A percentile compares a stretch with the other conserved stretches of the same genome.
phyloP scores from a whole-genome alignment of 129 eudicot species.

The sunflower (Helianthus annuus) region DNA sequence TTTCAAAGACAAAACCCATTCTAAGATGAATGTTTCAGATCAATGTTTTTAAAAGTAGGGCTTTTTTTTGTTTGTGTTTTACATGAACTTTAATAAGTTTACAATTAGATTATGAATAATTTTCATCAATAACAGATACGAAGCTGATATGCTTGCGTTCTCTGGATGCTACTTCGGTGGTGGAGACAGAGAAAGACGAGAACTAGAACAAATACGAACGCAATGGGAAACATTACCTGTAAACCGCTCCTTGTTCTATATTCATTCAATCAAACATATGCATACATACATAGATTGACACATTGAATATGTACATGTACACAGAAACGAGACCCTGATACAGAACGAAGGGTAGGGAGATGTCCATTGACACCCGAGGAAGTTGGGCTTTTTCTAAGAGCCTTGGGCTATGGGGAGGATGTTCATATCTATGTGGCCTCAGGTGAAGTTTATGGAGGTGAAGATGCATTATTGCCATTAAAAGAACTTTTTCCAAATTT shows the following conservation, averaged over 20 bases:
- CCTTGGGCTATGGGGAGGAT: conserved; percentile 62
- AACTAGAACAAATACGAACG: conserved; percentile 53
- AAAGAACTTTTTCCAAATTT: conserved; percentile 61
- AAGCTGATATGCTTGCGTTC: conserved; percentile 80
- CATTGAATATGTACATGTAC: not conserved
- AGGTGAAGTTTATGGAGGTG: conserved; percentile 68
- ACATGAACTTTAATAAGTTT: not conserved
- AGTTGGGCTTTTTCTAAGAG: conserved; percentile 77
- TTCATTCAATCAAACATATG: too few species aligned
- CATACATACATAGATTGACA: not conserved
- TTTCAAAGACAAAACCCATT: not conserved
- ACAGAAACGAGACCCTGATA: conserved; percentile 59
- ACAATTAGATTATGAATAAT: not conserved
- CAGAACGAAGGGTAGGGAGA: conserved; percentile 60
- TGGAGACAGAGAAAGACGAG: conserved; percentile 58
- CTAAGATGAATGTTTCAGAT: not conserved
- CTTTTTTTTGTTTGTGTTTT: too few species aligned
- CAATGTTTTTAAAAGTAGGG: too few species aligned
- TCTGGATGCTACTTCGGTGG: conserved; percentile 85
- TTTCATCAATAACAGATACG: conserved; percentile 44
- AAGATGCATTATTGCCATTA: conserved; percentile 58
- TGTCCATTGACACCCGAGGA: conserved; percentile 76
- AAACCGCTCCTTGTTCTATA: conserved; percentile 12
- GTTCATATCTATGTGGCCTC: conserved; percentile 75
- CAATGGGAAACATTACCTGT: conserved; percentile 79